Conservation (phyloP, 371 early-diverging fungal species). For the Mortierella sp. region DNA sequence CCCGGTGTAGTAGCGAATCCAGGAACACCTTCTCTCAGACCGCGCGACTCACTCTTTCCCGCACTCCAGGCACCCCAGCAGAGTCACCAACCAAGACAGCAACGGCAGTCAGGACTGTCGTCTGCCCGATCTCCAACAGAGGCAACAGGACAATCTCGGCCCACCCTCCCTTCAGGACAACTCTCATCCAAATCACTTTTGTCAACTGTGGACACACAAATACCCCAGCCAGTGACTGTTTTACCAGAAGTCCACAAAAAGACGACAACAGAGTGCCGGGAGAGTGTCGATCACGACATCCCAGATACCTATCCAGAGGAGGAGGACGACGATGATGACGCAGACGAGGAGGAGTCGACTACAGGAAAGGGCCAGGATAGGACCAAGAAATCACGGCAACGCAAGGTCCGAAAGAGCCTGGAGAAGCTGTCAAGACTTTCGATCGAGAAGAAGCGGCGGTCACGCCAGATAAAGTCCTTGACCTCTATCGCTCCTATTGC, state of each 20-base stretch:
- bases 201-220: neutral
- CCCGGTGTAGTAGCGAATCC: neutral
- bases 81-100: slow-evolving; percentile 40
- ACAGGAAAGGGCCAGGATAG: slow-evolving; percentile 14
- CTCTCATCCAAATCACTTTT: slow-evolving; percentile 10
- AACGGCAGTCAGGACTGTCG: slow-evolving; percentile 15
- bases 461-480: slow-evolving; percentile 41
- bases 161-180: slow-evolving; percentile 27
- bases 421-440: slow-evolving; percentile 40
- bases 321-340: slow-evolving; percentile 25
- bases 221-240: neutral
- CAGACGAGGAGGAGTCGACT: slow-evolving; percentile 14
- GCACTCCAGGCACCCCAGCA: slow-evolving; percentile 44
- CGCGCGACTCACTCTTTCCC: slow-evolving; percentile 30
- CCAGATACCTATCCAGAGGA: slow-evolving; percentile 15
- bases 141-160: slow-evolving; percentile 22
- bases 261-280: neutral
- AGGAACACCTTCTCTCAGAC: slow-evolving; percentile 16
- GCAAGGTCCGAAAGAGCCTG: slow-evolving; percentile 37
- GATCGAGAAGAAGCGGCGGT: slow-evolving; percentile 32
- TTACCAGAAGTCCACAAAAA: slow-evolving; percentile 8
- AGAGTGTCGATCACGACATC: neutral
- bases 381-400: slow-evolving; percentile 17
- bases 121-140: slow-evolving; percentile 23
- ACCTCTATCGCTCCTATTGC: slow-evolving; percentile 11